Base-by-base conservation (phyloP, 495 filamentous ascomycete genomes). In the Aspergillus sclerotioniger region DNA sequence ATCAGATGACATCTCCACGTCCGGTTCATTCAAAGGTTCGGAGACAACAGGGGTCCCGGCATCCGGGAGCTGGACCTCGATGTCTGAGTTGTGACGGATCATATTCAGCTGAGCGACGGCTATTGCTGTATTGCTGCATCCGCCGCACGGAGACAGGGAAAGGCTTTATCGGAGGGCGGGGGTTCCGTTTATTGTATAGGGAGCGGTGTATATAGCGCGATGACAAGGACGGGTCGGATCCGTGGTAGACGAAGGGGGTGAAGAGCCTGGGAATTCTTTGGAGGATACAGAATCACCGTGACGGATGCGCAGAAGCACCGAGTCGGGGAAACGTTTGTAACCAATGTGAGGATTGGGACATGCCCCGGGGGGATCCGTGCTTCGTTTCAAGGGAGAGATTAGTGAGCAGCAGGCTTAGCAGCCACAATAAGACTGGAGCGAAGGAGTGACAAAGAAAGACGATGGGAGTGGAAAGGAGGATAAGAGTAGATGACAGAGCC, bases 1-100 rank as follows among this genome's bases (percentile, higher is more conserved):
- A 44, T 77, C 76, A 12, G 76, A 79, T 50, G 78, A 58, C 76
- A 79, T 79, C 61, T 77, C 75, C 62, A 79, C 62, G 57, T 79
- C 76, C 19, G 69, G 49, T 48, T 69, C 63, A 45, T 52, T 65
- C 43, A 64, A 29, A 28, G 71, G 53, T 32, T 70, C 69, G 1
- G 69, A 61, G 12, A 70, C 66, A 47, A 65, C 63, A 48, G 72
- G 55, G 32, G 73, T 61, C n/a, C 63, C 71, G 39, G 67, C 69
- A 66, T 77, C 75, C 47, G 76, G 73, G 29, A 79, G 72, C 33
- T 76, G 74, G 21, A 78, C 68, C 59, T 77, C 75, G 51, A 79
- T 73, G 47, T 79, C 75, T 28, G 76, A 79, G 62, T 78, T 76
- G 64, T 72, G 74, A 60, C 75, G 76, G 65, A 79, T 72, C 72